Base-by-base conservation (phyloP, 2,329 filamentous ascomycete species). In the Botryotinia calthae region DNA sequence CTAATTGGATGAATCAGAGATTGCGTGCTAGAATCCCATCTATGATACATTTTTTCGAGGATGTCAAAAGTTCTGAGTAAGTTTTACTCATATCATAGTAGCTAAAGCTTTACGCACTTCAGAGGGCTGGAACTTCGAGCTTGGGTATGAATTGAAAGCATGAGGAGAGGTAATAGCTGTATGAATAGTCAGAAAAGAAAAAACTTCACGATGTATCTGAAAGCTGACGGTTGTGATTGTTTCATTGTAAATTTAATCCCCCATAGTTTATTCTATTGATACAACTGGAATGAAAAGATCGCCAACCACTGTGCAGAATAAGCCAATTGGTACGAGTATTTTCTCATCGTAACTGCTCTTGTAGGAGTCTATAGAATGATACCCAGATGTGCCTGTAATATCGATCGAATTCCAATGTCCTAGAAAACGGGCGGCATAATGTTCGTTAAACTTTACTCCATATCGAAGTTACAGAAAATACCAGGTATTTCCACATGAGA, bases 21-120 rank as follows among this genome's bases (percentile, higher is more conserved):
- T 4, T 1, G 10, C 2, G 22, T 14, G 51, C n/a, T 28, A 28
- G 51, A n/a, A 0, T n/a, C 25, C 12, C 1, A n/a, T n/a, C 0
- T 28, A 54, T 28, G 25, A 8, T 54, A 4, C 2, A 1, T 2
- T 0, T 28, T n/a, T 0, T 54, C 16, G 25, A 54, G 6, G 5
- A 7, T 28, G 12, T 6, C 25, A 14, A 1, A 8, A 8, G 51
- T 28, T 7, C 5, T 6, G n/a, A 28, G 16, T 12, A 2, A 8
- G 1, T 8, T 5, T 28, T 54, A 14, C 51, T 28, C 51, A n/a
- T 5, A 16, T 14, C 37, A 37, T 37, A 37, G 37, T 8, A 28
- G 12, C 4, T 8, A 7, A 5, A 54, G 6, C 5, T n/a, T 8
- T 14, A 54, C 2, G n/a, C 1, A 3, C n/a, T n/a, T 28, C 2